A percentile compares a stretch with the other conserved stretches of the same genome.
Conservation (phyloP, 495 filamentous ascomycete genomes). For the Trichoderma virens region DNA sequence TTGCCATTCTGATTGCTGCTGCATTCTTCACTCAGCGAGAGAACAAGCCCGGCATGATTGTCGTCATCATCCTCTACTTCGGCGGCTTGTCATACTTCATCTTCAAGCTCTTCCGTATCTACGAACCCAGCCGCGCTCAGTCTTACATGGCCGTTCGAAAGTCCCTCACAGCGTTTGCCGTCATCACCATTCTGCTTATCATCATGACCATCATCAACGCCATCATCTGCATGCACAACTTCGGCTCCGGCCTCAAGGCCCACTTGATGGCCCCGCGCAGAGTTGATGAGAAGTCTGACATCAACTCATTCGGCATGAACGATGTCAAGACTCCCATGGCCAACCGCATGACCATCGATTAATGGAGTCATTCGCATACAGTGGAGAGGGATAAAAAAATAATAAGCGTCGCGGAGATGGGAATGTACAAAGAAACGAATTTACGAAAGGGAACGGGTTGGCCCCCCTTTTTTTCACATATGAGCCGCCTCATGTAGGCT, state of each 20-base stretch:
- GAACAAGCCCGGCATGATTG: constrained; percentile 65
- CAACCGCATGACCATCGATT: constrained; percentile 88
- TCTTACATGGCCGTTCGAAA: constrained; percentile 67
- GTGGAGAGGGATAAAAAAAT: neutral
- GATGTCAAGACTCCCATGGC: constrained; percentile 53
- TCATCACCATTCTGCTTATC: constrained; percentile 84
- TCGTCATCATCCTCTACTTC: constrained; percentile 79
- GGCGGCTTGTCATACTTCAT: constrained; percentile 91
- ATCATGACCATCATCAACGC: constrained; percentile 85
- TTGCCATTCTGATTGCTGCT: constrained; percentile 74
- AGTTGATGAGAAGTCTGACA: constrained; percentile 62
- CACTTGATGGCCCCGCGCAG: constrained; percentile 61
- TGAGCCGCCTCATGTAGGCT: neutral
- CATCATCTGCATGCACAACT: constrained; percentile 80
- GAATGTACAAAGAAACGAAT: constrained; percentile 11
- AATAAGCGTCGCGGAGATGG: constrained; percentile 2
- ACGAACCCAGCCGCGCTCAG: constrained; percentile 43
- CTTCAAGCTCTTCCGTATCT: constrained; percentile 97
- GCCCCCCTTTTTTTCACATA: neutral
- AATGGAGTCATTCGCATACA: constrained; percentile 15
- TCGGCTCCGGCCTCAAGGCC: constrained; percentile 80
- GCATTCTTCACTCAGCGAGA: constrained; percentile 81
- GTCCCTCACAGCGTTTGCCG: constrained; percentile 84
- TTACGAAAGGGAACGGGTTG: constrained; percentile 12
- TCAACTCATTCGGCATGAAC: constrained; percentile 61